These are phyloP conservation scores for Phytophthora cryptogea DNA, from an alignment of 352 stramenopile genomes.

Conservation along the genomic window DNA sequence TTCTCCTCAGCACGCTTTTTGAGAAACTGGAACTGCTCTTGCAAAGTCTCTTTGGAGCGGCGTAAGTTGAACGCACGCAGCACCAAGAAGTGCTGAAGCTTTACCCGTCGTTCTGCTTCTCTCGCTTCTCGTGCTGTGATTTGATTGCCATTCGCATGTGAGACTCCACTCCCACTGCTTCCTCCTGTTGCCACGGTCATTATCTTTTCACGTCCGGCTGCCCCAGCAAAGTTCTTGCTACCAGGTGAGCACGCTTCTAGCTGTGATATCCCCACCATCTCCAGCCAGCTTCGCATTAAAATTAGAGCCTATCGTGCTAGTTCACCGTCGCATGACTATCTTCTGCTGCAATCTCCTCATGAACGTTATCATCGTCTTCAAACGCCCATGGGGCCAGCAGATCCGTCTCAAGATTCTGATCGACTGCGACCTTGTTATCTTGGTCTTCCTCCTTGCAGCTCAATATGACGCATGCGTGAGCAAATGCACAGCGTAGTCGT, in stretches of 20 bases:
- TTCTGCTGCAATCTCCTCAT: slow-evolving; percentile 11
- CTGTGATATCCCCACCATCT: not conserved
- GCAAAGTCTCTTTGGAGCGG: slow-evolving; percentile 56
- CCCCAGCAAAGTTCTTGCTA: not conserved
- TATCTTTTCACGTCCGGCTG: not conserved
- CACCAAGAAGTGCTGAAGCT: slow-evolving; percentile 82
- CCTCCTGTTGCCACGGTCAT: slow-evolving; percentile 18
- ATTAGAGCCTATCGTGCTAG: slow-evolving; percentile 15
- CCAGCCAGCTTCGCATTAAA: slow-evolving; percentile 16
- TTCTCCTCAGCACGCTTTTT: slow-evolving; percentile 31
- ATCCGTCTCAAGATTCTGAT: slow-evolving; percentile 21
- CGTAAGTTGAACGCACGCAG: slow-evolving; percentile 86
- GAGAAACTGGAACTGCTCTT: slow-evolving; percentile 70
- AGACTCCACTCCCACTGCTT: slow-evolving; percentile 2
- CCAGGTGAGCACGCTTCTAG: not conserved
- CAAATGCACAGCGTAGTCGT: slow-evolving; percentile 56
- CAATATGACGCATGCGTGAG: slow-evolving; percentile 47
- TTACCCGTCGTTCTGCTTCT: slow-evolving; percentile 45
- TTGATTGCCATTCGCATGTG: slow-evolving; percentile 5
- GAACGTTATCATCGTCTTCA: slow-evolving; percentile 30
- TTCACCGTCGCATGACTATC: slow-evolving; percentile 20
- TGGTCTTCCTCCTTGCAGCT: slow-evolving; percentile 17
- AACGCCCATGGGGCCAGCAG: slow-evolving; percentile 33
- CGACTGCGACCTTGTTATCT: not conserved
- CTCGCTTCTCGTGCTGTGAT: slow-evolving; percentile 21